These are phyloP conservation scores for Diaporthe ilicicola DNA, from an alignment of 2,329 filamentous ascomycete species.

Conservation along the genomic window DNA sequence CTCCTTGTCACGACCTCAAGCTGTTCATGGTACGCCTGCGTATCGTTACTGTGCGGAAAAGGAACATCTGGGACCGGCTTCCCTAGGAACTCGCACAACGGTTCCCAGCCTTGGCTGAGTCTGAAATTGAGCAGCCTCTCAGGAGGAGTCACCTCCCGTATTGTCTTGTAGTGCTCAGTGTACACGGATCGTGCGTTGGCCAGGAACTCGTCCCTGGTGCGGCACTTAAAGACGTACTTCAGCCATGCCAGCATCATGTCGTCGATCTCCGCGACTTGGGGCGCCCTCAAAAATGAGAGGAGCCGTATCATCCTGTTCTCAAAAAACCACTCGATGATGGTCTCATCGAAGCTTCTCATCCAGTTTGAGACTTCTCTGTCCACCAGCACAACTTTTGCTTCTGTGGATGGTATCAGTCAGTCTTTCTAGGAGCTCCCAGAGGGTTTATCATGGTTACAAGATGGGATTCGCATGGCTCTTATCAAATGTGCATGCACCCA, in stretches of 20 bases:
- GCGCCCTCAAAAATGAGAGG: background rate
- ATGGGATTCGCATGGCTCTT: too few species aligned
- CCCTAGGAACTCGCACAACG: conserved; percentile 36
- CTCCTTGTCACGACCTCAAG: conserved; percentile 6
- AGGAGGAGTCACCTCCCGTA: conserved; percentile 35
- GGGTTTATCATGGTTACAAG: too few species aligned
- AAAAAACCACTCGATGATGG: conserved; percentile 27
- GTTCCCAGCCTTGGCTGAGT: conserved; percentile 42
- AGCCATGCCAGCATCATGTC: conserved; percentile 39
- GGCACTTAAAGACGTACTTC: conserved; percentile 41
- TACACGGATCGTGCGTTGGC: conserved; percentile 26
- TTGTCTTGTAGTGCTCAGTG: conserved; percentile 38
- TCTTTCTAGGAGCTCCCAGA: too few species aligned
- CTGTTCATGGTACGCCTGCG: conserved; percentile 13
- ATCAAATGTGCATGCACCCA: background rate
- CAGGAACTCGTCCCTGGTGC: conserved; percentile 44
- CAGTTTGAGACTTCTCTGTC: conserved; percentile 45
- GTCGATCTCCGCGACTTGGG: background rate
- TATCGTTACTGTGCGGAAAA: conserved; percentile 20
- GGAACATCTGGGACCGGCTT: conserved; percentile 15
- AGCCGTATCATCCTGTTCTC: conserved; percentile 37
- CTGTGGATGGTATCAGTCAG: background rate
- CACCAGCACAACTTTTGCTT: conserved; percentile 55
- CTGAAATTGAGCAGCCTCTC: conserved; percentile 39
- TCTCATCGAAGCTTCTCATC: conserved; percentile 48